phyloP scores from a whole-genome alignment of 371 early-diverging fungal species.

The Catenaria anguillulae region DNA sequence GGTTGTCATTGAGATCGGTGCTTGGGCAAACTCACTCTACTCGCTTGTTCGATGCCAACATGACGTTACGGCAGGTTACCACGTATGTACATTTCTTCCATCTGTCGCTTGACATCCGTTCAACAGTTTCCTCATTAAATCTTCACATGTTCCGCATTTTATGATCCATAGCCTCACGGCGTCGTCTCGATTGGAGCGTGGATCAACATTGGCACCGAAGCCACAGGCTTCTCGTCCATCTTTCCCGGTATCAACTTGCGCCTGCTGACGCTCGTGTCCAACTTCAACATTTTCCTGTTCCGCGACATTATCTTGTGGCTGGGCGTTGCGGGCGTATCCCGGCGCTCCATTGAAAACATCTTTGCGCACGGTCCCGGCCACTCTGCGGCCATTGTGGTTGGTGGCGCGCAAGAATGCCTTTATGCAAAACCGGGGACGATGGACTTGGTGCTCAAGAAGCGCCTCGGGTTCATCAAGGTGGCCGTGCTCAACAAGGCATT shows the following conservation, averaged over 20 bases:
- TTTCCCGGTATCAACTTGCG: constrained; percentile 47
- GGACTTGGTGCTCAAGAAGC: constrained; percentile 48
- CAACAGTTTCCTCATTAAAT: no score
- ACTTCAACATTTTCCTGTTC: constrained; percentile 53
- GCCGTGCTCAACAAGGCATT: constrained; percentile 38
- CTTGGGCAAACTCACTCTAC: no score
- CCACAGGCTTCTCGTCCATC: constrained; percentile 40
- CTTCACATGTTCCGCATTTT: no score
- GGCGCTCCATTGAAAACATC: constrained; percentile 52
- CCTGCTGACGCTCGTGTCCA: constrained; percentile 42
- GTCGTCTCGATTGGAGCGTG: constrained; percentile 70
- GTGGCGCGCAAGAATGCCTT: constrained; percentile 63
- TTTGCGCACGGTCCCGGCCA: constrained; percentile 56
- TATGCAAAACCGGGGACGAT: constrained; percentile 43
- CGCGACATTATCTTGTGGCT: constrained; percentile 52
- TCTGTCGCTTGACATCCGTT: no score
- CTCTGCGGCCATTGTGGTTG: constrained; percentile 56
- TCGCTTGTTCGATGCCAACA: no score
- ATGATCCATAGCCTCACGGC: constrained; percentile 15
- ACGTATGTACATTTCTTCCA: no score
- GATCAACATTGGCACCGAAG: constrained; percentile 62
- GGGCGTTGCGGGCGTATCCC: constrained; percentile 58
- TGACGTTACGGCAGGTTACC: no score
- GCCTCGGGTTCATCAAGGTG: constrained; percentile 66
- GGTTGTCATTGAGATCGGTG: no score